Evolutionary conservation across 805 yeast species (phyloP).

Genomic region (Saitoella complicata): DNA sequence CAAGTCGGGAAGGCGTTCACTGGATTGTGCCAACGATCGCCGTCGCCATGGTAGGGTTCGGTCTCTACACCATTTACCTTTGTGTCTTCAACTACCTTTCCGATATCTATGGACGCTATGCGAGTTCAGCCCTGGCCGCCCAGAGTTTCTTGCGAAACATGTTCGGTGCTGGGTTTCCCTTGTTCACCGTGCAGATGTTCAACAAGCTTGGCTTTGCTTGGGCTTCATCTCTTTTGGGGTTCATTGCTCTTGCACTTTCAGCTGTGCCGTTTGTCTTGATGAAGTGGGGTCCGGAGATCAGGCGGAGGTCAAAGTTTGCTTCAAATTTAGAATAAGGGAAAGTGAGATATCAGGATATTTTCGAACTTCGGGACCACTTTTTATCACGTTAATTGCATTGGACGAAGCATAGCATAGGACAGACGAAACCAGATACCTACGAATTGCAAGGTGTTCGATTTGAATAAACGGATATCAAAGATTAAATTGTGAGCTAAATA

Average conservation of each 20-base stretch:
- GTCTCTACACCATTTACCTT: constrained; percentile 48
- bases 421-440: too few relatives aligned
- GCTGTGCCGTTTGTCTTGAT: constrained; percentile 26
- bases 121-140: constrained; percentile 74
- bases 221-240: constrained; percentile 40
- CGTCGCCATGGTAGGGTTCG: constrained; percentile 41
- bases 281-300: constrained; percentile 1
- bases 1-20: constrained; percentile 22
- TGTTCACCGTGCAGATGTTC: constrained; percentile 44
- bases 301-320: neutral
- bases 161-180: constrained; percentile 41
- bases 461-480: too few relatives aligned
- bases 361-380: too few relatives aligned
- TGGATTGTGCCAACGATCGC: constrained; percentile 29
- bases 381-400: too few relatives aligned
- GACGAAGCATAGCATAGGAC: too few relatives aligned
- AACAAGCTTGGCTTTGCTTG: constrained; percentile 38
- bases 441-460: too few relatives aligned
- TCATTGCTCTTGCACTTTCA: constrained; percentile 32
- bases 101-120: constrained; percentile 44
- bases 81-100: constrained; percentile 55
- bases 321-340: too few relatives aligned
- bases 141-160: constrained; percentile 44
- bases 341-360: too few relatives aligned
- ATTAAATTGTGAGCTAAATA: too few relatives aligned